Evolutionary conservation across 805 yeast genomes (phyloP), one percentile per base, ranked within the genome.

Genomic region (Zygosaccharomyces gambellarensis): DNA sequence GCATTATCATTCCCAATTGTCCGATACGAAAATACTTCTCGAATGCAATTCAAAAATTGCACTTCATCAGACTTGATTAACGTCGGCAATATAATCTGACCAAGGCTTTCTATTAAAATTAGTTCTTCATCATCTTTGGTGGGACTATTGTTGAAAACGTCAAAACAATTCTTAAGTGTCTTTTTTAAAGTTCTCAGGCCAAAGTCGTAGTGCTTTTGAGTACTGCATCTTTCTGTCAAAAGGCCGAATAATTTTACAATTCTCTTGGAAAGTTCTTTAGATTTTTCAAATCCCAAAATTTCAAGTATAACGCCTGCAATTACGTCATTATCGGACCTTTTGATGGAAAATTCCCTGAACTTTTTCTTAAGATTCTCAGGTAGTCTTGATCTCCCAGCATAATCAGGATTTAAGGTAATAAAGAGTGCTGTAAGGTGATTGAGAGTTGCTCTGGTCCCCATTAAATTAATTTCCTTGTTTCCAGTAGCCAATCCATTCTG

Each of bases 401-500:
- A 92, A 0, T 77, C 83, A 1, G 97, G 97, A 61, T 92, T 92
- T 86, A 90, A 85, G 0, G 98, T 92, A 1, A 92, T 81, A 63
- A 90, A 90, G 0, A 92, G 71, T 0, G 95, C 96, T 0, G 87
- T 75, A 25, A 76, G 75, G 2, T 67, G 62, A 44, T 75, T 59
- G 1, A 84, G 72, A 0, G 52, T 44, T 0, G 77, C 50, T 2
- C 56, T 48, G 43, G 68, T 73, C 1, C 77, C 81, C 11, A 78
- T 63, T 1, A 84, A 58, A 12, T 72, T 73, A 9, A 80, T 66
- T 0, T 38, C 38, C 0, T 23, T 14, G 0, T 43, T 27, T 3
- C 52, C 51, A 0, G 57, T 25, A 1, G 64, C 59, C 30, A 86
- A 60, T 0, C 84, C 84, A 5, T 61, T 56, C 59, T 88, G 92